A percentile compares a stretch with the other conserved stretches of the same genome.
These are phyloP conservation scores for Talaromyces sp. DNA, from an alignment of 2,329 filamentous ascomycete genomes.

Conservation along the genomic window DNA sequence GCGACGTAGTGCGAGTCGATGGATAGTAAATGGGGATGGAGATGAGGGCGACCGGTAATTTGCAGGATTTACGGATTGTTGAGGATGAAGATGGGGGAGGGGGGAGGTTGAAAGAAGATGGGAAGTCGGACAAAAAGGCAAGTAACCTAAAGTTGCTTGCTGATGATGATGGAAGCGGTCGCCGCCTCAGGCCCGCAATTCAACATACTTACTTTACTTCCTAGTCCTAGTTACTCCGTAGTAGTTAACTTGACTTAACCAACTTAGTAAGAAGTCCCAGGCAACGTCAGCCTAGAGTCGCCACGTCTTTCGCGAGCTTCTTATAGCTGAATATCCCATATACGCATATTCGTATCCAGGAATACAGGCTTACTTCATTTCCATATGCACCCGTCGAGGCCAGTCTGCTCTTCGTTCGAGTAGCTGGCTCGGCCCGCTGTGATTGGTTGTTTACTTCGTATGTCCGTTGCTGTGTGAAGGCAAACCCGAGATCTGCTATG, in stretches of 20 bases:
- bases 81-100: slow-evolving; percentile 10
- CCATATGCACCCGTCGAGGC: not conserved
- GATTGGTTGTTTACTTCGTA: not conserved
- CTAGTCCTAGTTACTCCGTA: too few relatives aligned
- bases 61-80: not conserved
- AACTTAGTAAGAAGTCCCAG: not conserved
- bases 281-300: not conserved
- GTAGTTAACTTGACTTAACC: not conserved
- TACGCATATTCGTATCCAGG: not conserved
- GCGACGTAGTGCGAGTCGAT: not conserved
- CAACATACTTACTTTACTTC: too few relatives aligned
- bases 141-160: slow-evolving; percentile 2
- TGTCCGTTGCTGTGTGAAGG: not conserved
- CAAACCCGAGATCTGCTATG: not conserved
- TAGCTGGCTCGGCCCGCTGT: not conserved
- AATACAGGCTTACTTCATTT: not conserved
- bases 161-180: slow-evolving; percentile 8
- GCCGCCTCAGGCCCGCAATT: slow-evolving; percentile 9
- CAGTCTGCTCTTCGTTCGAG: not conserved
- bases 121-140: not conserved
- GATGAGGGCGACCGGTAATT: not conserved
- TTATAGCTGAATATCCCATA: not conserved
- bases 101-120: not conserved
- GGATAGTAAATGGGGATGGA: not conserved
- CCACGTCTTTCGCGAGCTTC: not conserved